Evolutionary conservation across 495 filamentous ascomycete genomes (phyloP), one percentile per base, ranked within the genome.

Genomic region (Podospora tetraspora): DNA sequence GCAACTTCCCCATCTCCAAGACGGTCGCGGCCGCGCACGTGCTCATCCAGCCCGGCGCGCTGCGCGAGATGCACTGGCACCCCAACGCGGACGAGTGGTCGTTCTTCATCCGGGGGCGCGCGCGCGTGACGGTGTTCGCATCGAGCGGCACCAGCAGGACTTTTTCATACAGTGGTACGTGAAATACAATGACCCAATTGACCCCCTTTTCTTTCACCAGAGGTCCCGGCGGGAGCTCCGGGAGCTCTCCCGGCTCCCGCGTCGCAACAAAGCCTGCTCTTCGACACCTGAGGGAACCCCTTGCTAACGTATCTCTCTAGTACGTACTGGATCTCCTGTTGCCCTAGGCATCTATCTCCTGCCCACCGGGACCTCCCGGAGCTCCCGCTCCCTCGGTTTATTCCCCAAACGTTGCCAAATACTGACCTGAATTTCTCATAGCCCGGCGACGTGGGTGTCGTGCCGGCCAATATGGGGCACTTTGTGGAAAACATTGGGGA

Each of bases 1-100:
- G 75, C 29, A 90, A 89, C 73, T 91, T 91, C 71, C 83, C 83
- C 23, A 81, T 90, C 68, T 87, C 88, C 59, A 84, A 86, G 70
- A 90, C 86, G 0, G 81, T 91, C 19, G 86, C 88, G 0, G 88
- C 88, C 2, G 88, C 86, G 8, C 87, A 88, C 70, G 72, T 89
- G 10, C 77, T 77, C 61, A 86, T 89, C 58, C 73, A 85, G 57
- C 86, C 86, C 0, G 86, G 86, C 1, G 86, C 84, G 0, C 72
- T 89, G 61, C 82, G 87, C 6, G 87, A 89, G 75, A 86, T 86
- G 78, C 84, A 87, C 75, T 87, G 85, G 84, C 85, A 87, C 69
- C 82, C 84, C 21, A 85, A 82, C 65, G 82, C 83, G 3, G 85
- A 87, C 74, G 84, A 87, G 70, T 86, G 85, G 85, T 82, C 78